Evolutionary conservation across 139 green algal species (phyloP).

Genomic region (Pycnococcus provasolii): DNA sequence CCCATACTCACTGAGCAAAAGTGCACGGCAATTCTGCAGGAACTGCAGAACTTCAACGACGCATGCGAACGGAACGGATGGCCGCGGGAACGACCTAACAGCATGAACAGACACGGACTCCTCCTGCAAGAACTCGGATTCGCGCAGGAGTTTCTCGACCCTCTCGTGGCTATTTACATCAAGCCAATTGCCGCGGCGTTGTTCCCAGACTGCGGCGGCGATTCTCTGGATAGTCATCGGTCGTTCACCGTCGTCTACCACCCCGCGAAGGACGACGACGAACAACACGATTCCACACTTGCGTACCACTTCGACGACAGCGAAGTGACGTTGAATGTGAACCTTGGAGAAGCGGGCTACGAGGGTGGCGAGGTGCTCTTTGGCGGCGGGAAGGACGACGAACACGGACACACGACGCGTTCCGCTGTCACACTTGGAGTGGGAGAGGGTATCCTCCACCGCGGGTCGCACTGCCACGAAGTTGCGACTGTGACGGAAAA

Average conservation of each 20-base stretch:
- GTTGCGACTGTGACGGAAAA: not conserved
- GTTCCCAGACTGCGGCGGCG: constrained; percentile 8
- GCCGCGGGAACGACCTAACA: not conserved
- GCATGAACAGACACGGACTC: constrained; percentile 19
- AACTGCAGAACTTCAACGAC: not conserved
- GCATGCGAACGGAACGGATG: not conserved
- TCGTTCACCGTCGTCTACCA: constrained; percentile 23
- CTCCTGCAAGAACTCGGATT: constrained; percentile 18
- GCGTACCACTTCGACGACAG: constrained; percentile 27
- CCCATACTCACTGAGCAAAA: not conserved
- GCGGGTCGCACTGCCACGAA: constrained; percentile 7
- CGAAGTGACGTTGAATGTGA: constrained; percentile 27
- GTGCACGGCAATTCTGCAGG: not conserved
- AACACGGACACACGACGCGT: not conserved
- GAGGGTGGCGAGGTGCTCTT: constrained; percentile 26
- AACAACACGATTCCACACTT: not conserved
- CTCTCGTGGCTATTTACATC: constrained; percentile 13
- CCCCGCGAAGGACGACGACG: constrained; percentile 10
- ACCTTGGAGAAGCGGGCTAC: constrained; percentile 12
- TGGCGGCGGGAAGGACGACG: not conserved
- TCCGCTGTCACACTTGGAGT: not conserved
- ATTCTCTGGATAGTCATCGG: constrained; percentile 15
- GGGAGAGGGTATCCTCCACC: constrained; percentile 2
- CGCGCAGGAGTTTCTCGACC: constrained; percentile 4
- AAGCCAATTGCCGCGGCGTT: constrained; percentile 2